Base-by-base conservation (phyloP, 23 red algal species). In the Pyropia yezoensis region DNA sequence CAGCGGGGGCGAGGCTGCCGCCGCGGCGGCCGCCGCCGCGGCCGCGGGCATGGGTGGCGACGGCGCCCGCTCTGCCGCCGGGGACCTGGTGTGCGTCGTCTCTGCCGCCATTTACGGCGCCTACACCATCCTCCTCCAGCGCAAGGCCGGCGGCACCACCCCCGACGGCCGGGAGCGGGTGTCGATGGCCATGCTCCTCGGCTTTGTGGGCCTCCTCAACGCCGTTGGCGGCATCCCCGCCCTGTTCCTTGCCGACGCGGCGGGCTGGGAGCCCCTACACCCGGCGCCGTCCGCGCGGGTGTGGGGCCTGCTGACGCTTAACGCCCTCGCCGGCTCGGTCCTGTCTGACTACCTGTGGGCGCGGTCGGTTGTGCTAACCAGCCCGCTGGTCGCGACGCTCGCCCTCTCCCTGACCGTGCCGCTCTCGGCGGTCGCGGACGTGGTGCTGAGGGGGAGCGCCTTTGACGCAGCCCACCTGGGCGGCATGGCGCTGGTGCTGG, bases 301-400 rank as follows among this genome's bases (percentile, higher is more conserved):
- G 34, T 52, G 69, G 30, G 65, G 52, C 21, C 67, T 89, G 21
- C 30, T 97, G 11, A 18, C 77, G 14, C 23, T 77, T 1, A 97
- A 97, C 54, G 93, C 59, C 18, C 80, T 87, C 49, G 57, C 90
- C 23, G 93, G 93, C 5, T 80, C 84, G 16, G 93, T 97, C 11
- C 54, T 97, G n/a, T 74, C 70, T 9, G 85, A 97, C 52, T 97
- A 87, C 77, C 61, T 97, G 49, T 97, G 93, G 93, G 93, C 93
- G 18, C 69, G 74, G 55, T 75, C 82, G 17, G 79, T 96, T 2
- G 73, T 78, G 20, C 69, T 87, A 5, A 84, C 93, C 2, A 83
- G 66, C n/a, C 78, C 93, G 18, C 67, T 97, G 27, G 70, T 87
- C 52, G 85, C 79, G 14, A 89, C 93, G n/a, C 61, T 97, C 20